Evolutionary conservation across 202 grass and related monocot species (phyloP).

Genomic region (Cymbopogon flexuosus): DNA sequence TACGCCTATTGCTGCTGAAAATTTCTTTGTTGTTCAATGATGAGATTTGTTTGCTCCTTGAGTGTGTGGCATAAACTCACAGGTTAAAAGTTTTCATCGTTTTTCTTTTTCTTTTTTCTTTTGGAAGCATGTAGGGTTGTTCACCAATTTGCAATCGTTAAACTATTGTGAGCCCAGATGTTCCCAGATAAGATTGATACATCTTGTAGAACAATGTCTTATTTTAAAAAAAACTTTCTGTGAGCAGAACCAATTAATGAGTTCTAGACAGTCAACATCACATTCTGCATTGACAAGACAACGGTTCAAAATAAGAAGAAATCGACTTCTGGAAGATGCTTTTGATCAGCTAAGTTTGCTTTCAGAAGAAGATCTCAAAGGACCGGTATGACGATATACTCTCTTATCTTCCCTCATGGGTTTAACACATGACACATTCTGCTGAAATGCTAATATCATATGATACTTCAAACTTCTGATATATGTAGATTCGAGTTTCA

Average conservation of each 20-base stretch:
- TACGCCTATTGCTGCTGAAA: not conserved
- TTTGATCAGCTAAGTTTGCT: slow-evolving; percentile 77
- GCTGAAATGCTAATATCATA: not conserved
- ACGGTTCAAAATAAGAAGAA: slow-evolving; percentile 94
- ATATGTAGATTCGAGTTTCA: slow-evolving; percentile 71
- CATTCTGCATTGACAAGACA: slow-evolving; percentile 67
- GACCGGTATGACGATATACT: slow-evolving; percentile 55
- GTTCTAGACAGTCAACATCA: slow-evolving; percentile 63
- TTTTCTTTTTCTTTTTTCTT: not conserved
- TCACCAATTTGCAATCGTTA: not conserved
- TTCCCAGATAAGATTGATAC: not conserved
- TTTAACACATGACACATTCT: slow-evolving; percentile 11
- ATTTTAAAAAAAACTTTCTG: slow-evolving; percentile 11
- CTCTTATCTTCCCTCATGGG: slow-evolving; percentile 4
- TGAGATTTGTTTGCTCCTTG: not conserved
- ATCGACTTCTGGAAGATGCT: slow-evolving; percentile 87
- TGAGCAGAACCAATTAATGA: slow-evolving; percentile 59
- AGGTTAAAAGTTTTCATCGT: not conserved
- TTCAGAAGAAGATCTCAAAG: slow-evolving; percentile 85
- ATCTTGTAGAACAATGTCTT: slow-evolving; percentile 31
- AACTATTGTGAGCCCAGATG: not conserved
- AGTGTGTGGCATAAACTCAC: not conserved
- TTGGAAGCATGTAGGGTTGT: not conserved
- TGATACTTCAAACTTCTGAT: slow-evolving; percentile 19
- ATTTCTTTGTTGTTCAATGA: not conserved